phyloP scores from a whole-genome alignment of 1,139 yeast species.

The Magnusiomyces suaveolens region DNA sequence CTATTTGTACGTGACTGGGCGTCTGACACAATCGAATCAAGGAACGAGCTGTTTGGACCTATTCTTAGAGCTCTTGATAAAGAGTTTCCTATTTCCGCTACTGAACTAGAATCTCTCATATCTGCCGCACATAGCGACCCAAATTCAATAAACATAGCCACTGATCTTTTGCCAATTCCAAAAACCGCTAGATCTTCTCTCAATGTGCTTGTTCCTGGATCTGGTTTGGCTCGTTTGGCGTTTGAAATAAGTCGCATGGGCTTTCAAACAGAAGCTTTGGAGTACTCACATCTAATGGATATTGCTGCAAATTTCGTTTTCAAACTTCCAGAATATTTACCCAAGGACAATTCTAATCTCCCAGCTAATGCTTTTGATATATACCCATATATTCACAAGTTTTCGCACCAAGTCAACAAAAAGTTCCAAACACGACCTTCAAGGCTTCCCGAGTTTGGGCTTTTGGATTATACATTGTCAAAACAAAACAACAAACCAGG shows the following conservation, averaged over 20 bases:
- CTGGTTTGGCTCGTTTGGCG: slow-evolving; percentile 67
- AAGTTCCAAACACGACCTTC: slow-evolving; percentile 45
- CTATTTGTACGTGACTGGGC: slow-evolving; percentile 75
- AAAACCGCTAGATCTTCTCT: slow-evolving; percentile 20
- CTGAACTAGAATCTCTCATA: slow-evolving; percentile 1
- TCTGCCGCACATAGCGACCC: not conserved
- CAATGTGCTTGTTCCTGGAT: slow-evolving; percentile 65
- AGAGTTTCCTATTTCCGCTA: slow-evolving; percentile 24
- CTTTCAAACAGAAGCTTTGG: slow-evolving; percentile 55
- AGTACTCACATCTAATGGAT: slow-evolving; percentile 64
- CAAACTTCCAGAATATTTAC: not conserved
- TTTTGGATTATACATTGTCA: not conserved
- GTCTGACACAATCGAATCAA: slow-evolving; percentile 37
- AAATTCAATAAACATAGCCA: slow-evolving; percentile 11
- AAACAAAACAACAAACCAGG: not conserved
- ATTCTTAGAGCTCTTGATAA: slow-evolving; percentile 33
- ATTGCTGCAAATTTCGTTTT: slow-evolving; percentile 52
- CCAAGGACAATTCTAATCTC: not conserved
- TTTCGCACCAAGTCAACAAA: slow-evolving; percentile 50
- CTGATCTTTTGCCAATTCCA: not conserved
- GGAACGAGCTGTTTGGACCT: slow-evolving; percentile 45
- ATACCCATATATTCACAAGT: slow-evolving; percentile 56
- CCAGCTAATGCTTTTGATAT: slow-evolving; percentile 22
- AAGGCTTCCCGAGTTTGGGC: slow-evolving; percentile 23
- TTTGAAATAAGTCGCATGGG: slow-evolving; percentile 45